These are phyloP conservation scores for Solanum habrochaites DNA, from an alignment of 257 asterid species.

Conservation along the genomic window DNA sequence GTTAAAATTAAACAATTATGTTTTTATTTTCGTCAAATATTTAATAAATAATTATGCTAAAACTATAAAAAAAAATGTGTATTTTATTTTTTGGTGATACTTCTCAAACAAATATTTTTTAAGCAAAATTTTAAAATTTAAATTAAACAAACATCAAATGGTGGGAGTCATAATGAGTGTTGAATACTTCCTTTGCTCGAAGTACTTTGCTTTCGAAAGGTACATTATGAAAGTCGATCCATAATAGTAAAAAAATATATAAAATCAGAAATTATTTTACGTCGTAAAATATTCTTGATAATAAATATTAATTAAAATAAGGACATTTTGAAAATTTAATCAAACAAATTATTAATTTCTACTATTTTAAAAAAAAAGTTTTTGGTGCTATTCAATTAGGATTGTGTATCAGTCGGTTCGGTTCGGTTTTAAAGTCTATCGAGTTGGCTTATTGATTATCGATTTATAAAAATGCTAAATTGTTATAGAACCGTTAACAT, in stretches of 20 bases:
- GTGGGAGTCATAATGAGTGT: neutral
- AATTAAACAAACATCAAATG: neutral
- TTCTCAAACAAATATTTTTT: neutral
- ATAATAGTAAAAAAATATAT: neutral
- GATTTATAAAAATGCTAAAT: no score
- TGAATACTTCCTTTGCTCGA: neutral
- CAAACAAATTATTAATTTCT: neutral
- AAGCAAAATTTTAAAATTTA: neutral
- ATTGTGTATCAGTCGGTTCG: no score
- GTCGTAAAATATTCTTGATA: neutral
- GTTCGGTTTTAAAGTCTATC: no score
- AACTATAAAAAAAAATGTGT: neutral
- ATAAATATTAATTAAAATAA: neutral
- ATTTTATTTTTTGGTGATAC: neutral
- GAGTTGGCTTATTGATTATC: no score
- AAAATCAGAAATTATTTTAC: neutral
- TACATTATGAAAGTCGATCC: neutral
- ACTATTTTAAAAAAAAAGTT: neutral
- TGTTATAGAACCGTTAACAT: no score
- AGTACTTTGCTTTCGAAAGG: neutral
- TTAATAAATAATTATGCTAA: no score
- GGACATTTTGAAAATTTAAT: neutral
- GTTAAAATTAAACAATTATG: neutral
- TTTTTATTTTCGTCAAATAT: neutral
- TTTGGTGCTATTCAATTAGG: neutral